Base-by-base conservation (phyloP, 192 early-diverging fungal species). In the Fimicolochytrium jonesii region DNA sequence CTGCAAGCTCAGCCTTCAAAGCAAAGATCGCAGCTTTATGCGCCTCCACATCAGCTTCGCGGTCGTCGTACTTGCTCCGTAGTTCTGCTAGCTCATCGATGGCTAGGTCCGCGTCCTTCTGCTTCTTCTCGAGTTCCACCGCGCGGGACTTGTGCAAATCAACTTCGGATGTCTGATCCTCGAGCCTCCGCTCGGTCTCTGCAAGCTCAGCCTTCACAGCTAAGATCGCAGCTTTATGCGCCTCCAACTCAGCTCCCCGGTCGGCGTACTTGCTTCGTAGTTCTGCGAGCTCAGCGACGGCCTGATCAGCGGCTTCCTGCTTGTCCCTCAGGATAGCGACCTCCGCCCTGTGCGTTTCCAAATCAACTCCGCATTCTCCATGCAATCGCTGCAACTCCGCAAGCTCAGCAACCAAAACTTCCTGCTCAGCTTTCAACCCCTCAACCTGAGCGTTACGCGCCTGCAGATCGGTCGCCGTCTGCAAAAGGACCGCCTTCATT, bases 401-500 rank as follows among this genome's bases (percentile, higher is more conserved):
- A 26, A 28, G 4, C 25, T 50, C 11, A 13, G 48, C 48, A 15
- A 4, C 28, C 25, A 50, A 15, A 5, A 15, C 25, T 29, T 50
- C 48, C 48, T 50, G 23, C 48, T 50, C 48, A n/a, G n/a, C n/a
- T n/a, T 50, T 4, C 48, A 50, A 26, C 17, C 30, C 48, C 48
- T 17, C 5, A 26, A 28, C 7, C 25, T 50, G 20, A 13, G 48
- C 48, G 23, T 3, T 25, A 13, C 23, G 23, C 5, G 20, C 25
- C 48, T 50, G 25, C 48, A 29, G 23, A 20, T 50, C 48, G 25
- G 17, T 30, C 48, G 15, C 20, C 5, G 20, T 15, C 6, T 5
- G 4, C 20, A 29, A 20, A 50, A 23, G 25, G 11, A 3, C 48
- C 6, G 4, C 15, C 5, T 23, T 50, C 23, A 13, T 15, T 44